Percentiles rank a stretch among this genome's conserved stretches.
These are phyloP conservation scores for Fomitopsis pinicola DNA, from an alignment of 1,284 basidiomycete genomes.

Conservation along the genomic window DNA sequence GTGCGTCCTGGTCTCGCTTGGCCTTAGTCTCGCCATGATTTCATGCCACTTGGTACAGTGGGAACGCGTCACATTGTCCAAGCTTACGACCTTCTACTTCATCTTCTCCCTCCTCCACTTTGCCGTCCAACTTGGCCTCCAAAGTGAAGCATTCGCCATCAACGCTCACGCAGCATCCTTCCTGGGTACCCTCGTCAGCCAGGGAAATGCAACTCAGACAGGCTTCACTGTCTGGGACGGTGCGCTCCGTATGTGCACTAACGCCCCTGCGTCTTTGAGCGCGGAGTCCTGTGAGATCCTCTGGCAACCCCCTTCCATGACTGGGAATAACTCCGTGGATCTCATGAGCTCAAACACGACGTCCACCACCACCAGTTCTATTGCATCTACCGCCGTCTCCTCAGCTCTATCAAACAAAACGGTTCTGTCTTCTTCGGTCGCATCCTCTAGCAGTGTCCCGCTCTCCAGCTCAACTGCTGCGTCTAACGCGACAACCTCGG, in stretches of 20 bases:
- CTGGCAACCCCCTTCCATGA: conserved; percentile 38
- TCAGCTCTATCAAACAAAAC: conserved; percentile 1
- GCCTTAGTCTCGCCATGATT: conserved; percentile 4
- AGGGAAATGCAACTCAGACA: conserved; percentile 43
- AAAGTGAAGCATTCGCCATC: conserved; percentile 60
- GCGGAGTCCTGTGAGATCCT: conserved; percentile 48
- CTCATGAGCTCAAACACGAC: conserved; percentile 4
- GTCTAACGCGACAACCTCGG: background rate
- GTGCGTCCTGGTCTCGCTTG: conserved; percentile 32
- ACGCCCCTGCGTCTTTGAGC: conserved; percentile 46
- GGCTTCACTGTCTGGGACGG: conserved; percentile 52
- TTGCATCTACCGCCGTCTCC: conserved; percentile 6
- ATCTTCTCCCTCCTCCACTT: conserved; percentile 65
- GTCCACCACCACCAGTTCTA: background rate
- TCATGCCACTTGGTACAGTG: conserved; percentile 40
- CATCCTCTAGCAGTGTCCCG: conserved; percentile 2
- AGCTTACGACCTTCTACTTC: conserved; percentile 62
- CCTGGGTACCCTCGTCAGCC: conserved; percentile 44
- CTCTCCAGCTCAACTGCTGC: background rate
- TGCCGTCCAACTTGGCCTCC: conserved; percentile 62
- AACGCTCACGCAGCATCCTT: conserved; percentile 56
- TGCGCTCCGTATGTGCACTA: conserved; percentile 54
- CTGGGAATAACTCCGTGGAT: conserved; percentile 4
- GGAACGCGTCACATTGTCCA: conserved; percentile 66
- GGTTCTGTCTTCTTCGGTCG: background rate